These are phyloP conservation scores for Scleroderma citrinum DNA, from an alignment of 768 basidiomycete species.

Conservation along the genomic window DNA sequence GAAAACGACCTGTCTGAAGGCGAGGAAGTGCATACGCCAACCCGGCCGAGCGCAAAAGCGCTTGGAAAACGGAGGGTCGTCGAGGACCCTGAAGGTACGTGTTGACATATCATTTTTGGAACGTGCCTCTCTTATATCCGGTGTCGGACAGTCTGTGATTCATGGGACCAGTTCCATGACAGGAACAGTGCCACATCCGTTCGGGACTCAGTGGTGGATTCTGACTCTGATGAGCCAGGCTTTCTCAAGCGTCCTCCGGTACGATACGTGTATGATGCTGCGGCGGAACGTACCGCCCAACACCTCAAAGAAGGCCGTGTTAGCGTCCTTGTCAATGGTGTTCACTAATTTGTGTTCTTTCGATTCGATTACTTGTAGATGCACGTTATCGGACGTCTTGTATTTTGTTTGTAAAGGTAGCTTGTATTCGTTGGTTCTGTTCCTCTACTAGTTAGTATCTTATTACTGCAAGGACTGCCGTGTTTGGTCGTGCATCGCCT, in stretches of 20 bases:
- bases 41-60: constrained; percentile 78
- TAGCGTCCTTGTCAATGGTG: constrained; percentile 36
- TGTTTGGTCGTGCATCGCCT: not conserved
- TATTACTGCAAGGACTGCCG: not conserved
- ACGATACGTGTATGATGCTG: constrained; percentile 88
- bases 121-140: not conserved
- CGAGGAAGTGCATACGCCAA: constrained; percentile 34
- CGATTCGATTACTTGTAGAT: not conserved
- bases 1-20: constrained; percentile 15
- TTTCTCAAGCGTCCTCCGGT: constrained; percentile 42
- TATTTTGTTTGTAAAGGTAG: constrained; percentile 8
- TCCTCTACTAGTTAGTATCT: not conserved
- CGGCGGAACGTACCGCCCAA: constrained; percentile 70
- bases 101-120: not conserved
- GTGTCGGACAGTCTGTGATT: constrained; percentile 37
- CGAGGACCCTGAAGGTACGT: constrained; percentile 44
- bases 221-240: constrained; percentile 44
- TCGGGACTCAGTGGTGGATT: constrained; percentile 35
- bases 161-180: constrained; percentile 52
- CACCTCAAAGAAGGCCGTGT: constrained; percentile 41
- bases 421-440: not conserved
- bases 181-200: constrained; percentile 30
- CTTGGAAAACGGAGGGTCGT: constrained; percentile 75
- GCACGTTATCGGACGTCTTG: not conserved
- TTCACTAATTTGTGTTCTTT: constrained; percentile 31